Percentiles rank a stretch among this genome's conserved stretches.
Evolutionary conservation across 768 basidiomycete species (phyloP).

Genomic region (Neoboletus magnificus): DNA sequence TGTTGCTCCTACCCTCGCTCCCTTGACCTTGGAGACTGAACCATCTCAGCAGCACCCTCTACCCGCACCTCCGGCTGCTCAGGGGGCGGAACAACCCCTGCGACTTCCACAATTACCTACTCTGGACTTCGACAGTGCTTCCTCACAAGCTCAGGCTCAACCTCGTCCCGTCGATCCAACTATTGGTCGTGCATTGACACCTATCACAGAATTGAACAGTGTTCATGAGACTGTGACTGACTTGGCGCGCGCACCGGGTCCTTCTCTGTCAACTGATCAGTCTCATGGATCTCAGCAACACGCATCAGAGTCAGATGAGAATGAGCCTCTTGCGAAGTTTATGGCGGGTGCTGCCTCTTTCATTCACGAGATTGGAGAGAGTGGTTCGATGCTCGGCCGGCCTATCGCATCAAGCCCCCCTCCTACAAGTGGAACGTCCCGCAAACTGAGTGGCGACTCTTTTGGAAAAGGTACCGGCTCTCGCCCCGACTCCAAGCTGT

Average conservation of each 20-base stretch:
- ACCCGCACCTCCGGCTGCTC: conserved; percentile 16
- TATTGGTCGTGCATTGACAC: conserved; percentile 46
- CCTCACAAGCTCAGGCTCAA: conserved; percentile 9
- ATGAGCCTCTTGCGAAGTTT: conserved; percentile 19
- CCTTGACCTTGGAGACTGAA: conserved; percentile 13
- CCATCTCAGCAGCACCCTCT: conserved; percentile 28
- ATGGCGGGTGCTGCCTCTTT: conserved; percentile 15
- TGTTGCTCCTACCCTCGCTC: conserved; percentile 18
- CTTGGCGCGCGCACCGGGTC: conserved; percentile 11
- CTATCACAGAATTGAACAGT: conserved; percentile 58
- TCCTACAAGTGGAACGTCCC: conserved; percentile 20
- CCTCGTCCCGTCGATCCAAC: conserved; percentile 20
- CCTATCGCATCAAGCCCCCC: conserved; percentile 28
- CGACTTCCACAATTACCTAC: conserved; percentile 55
- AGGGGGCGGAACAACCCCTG: conserved; percentile 5
- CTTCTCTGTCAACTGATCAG: conserved; percentile 19
- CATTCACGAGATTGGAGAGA: conserved; percentile 20
- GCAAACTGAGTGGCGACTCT: conserved; percentile 38
- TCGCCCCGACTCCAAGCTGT: conserved; percentile 40
- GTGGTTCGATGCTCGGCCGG: conserved; percentile 11
- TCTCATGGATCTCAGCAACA: conserved; percentile 8
- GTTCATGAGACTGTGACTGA: conserved; percentile 28
- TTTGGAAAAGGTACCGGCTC: conserved; percentile 27
- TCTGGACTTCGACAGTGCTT: conserved; percentile 43
- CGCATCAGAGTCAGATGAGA: conserved; percentile 26